Percentiles rank a stretch among this genome's conserved stretches.
Conservation (phyloP, 176 grass and related monocot species). For the Lolium multiflorum region DNA sequence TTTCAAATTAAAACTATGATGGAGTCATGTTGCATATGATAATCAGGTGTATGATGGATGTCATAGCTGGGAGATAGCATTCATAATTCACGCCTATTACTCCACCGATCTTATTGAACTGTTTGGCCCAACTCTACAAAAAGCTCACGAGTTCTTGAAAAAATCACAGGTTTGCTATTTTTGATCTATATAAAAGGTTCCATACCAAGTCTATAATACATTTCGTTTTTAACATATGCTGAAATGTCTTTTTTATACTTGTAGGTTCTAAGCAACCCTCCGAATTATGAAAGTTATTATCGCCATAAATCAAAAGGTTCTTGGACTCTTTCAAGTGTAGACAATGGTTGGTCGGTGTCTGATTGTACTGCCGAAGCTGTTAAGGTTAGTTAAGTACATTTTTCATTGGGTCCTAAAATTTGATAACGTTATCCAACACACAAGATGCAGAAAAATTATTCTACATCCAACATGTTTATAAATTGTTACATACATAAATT, state of each 20-base stretch:
- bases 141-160: slow-evolving; percentile 50
- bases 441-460: too few species aligned
- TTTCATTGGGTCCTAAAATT: too few species aligned
- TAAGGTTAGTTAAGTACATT: too few species aligned
- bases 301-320: slow-evolving; percentile 53
- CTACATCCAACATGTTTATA: too few species aligned
- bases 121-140: slow-evolving; percentile 42
- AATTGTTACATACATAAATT: too few species aligned
- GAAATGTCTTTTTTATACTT: not conserved
- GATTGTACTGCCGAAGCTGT: slow-evolving; percentile 30
- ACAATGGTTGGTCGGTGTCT: slow-evolving; percentile 44
- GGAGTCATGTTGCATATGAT: not conserved
- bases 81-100: slow-evolving; percentile 59
- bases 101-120: slow-evolving; percentile 47
- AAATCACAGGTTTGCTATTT: slow-evolving; percentile 31
- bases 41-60: slow-evolving; percentile 57
- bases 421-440: too few species aligned
- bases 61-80: slow-evolving; percentile 64
- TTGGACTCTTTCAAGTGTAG: slow-evolving; percentile 51
- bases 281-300: slow-evolving; percentile 30
- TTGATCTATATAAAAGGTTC: too few species aligned
- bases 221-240: too few species aligned
- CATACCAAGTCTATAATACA: too few species aligned
- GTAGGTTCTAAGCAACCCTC: slow-evolving; percentile 43
- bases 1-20: too few species aligned